Evolutionary conservation across 352 stramenopile species (phyloP).

Genomic region (Peronospora belbahrii): DNA sequence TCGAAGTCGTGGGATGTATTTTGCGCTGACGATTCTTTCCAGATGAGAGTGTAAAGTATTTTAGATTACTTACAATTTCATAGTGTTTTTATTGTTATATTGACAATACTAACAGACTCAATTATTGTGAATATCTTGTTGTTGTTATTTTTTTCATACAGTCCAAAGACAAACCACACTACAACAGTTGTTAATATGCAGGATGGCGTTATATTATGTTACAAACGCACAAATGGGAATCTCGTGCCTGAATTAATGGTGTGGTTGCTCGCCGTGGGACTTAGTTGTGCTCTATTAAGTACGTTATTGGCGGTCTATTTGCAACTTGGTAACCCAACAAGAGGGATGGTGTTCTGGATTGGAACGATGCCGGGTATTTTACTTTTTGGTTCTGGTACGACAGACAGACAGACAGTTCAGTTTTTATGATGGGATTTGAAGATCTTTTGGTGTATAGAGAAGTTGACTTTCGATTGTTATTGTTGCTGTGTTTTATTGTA

Average conservation of each 20-base stretch:
- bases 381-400: constrained; percentile 39
- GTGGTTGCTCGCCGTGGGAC: constrained; percentile 36
- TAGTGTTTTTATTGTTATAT: background rate
- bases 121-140: too few species aligned
- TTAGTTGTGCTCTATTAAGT: constrained; percentile 41
- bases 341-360: constrained; percentile 49
- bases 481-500: constrained; percentile 2
- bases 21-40: constrained; percentile 31
- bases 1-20: constrained; percentile 48
- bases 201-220: constrained; percentile 32
- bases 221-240: constrained; percentile 18
- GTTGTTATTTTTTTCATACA: constrained; percentile 3
- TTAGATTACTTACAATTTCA: background rate
- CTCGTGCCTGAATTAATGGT: constrained; percentile 30
- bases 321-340: constrained; percentile 54
- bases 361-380: constrained; percentile 44
- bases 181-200: constrained; percentile 22
- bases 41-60: constrained; percentile 12
- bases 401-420: background rate
- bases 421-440: background rate
- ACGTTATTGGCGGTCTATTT: constrained; percentile 48
- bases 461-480: too few species aligned
- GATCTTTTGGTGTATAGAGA: background rate
- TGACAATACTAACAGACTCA: too few species aligned
- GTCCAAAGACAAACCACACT: constrained; percentile 23